phyloP scores from a whole-genome alignment of 306 rosid species.

The Ammopiptanthus mongolicus region DNA sequence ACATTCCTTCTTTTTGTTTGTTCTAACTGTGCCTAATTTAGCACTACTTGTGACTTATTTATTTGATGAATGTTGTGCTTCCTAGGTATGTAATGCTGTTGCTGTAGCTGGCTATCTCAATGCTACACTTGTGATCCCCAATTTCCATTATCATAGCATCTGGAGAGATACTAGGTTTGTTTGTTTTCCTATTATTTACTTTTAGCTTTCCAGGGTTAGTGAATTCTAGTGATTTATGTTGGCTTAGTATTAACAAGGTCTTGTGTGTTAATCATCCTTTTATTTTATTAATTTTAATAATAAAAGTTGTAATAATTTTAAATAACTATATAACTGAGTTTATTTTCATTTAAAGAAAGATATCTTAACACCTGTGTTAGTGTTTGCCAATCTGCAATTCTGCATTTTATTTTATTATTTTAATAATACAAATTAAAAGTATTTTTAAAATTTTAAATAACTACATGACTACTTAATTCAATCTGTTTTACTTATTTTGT shows the following conservation, averaged over 20 bases:
- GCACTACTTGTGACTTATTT: slow-evolving; percentile 17
- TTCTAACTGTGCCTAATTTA: too few relatives aligned
- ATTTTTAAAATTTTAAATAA: too few relatives aligned
- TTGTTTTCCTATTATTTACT: too few relatives aligned
- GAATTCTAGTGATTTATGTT: too few relatives aligned
- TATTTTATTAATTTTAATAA: background rate
- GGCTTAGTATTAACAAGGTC: too few relatives aligned
- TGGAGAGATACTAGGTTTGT: too few relatives aligned
- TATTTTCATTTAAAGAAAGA: background rate
- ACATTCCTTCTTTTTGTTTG: too few relatives aligned
- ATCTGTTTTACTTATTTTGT: background rate
- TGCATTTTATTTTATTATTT: background rate
- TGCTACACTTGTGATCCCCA: too few relatives aligned
- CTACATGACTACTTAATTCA: background rate
- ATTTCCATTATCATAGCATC: too few relatives aligned
- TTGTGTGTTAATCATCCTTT: background rate
- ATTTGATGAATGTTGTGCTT: slow-evolving; percentile 27
- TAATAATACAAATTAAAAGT: background rate
- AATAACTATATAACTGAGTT: background rate
- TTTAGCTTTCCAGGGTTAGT: too few relatives aligned
- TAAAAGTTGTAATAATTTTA: background rate
- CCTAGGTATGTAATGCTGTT: slow-evolving; percentile 86
- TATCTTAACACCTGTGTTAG: background rate
- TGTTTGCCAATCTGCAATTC: background rate
- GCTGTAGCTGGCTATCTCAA: slow-evolving; percentile 90